These are phyloP conservation scores for Arachnopeziza araneosa DNA, from an alignment of 2,329 filamentous ascomycete genomes.

Conservation along the genomic window DNA sequence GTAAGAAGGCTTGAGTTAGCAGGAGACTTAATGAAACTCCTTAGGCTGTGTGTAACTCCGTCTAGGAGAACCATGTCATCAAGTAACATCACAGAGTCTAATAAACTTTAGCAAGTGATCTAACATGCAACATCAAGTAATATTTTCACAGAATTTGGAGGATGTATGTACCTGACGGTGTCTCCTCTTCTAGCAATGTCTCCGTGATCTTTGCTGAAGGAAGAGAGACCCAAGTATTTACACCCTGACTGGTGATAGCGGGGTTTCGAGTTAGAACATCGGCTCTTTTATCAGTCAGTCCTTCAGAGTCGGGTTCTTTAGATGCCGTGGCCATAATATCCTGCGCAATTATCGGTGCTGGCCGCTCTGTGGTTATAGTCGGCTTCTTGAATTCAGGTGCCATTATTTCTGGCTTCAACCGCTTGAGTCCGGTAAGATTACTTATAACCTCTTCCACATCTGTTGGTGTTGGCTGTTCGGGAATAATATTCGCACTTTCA, in stretches of 20 bases:
- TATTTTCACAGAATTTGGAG: background rate
- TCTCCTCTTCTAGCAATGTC: background rate
- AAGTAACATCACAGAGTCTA: background rate
- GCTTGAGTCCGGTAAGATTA: too few species aligned
- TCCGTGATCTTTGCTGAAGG: too few species aligned
- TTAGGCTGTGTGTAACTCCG: background rate
- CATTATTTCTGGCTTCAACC: too few species aligned
- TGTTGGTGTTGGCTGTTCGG: background rate
- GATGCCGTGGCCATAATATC: background rate
- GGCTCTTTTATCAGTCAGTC: too few species aligned
- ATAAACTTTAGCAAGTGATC: background rate
- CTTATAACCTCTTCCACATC: background rate
- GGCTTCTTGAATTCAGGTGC: too few species aligned
- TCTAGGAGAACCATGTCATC: background rate
- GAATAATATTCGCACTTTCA: background rate
- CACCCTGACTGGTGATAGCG: too few species aligned
- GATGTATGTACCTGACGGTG: background rate
- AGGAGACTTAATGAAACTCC: background rate
- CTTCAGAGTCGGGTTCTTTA: background rate
- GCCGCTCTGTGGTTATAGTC: background rate
- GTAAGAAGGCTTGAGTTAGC: background rate
- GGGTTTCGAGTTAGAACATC: too few species aligned
- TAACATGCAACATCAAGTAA: background rate
- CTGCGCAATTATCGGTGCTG: background rate
- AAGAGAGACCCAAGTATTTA: too few species aligned